Evolutionary conservation across 345 rosid species (phyloP), one percentile per base, ranked within the genome.

Genomic region (Moringa oleifera): DNA sequence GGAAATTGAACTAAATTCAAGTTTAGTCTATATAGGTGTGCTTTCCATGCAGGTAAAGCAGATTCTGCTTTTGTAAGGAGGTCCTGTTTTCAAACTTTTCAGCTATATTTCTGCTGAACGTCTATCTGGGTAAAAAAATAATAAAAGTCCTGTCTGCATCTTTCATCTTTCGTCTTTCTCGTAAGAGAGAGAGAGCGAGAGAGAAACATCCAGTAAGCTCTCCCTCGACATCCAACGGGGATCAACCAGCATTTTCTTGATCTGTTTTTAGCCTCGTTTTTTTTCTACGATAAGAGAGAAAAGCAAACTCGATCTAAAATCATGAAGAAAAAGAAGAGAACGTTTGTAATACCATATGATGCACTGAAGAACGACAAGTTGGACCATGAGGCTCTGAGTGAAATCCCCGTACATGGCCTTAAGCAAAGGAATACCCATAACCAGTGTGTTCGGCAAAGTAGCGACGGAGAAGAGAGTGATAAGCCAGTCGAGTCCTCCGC

Each of bases 371-470:
- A 82, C 86, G 21, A 79, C 78, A 12, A 82, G 69, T 64, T 82
- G 86, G 55, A 82, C 82, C 83, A 82, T 82, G 63, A 82, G 81
- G 51, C 67, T 68, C 61, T 72, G 76, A 31, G 84, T 76, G 75
- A 74, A 79, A 9, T 70, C 83, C 6, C 80, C 81, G 41, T 82
- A 82, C 83, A 82, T 82, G 61, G 81, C 80, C 59, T 74, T 66
- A 21, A 82, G 75, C 68, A 82, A 46, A 53, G 86, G 86, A n/a
- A 82, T 82, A 5, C 86, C 86, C 83, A 79, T 82, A 46, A 82
- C 86, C 3, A 82, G 77, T 2, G 86, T 82, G 66, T 82, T 82
- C 6, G 86, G 86, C 71, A 82, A 59, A 28, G 82, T 77, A 6
- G 83, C 62, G 0, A 79, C 59, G 0, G 83, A 82, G 65, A 82